A percentile compares a stretch with the other conserved stretches of the same genome.
Evolutionary conservation across 139 green algal genomes (phyloP).

Genomic region (Closterium sp.): DNA sequence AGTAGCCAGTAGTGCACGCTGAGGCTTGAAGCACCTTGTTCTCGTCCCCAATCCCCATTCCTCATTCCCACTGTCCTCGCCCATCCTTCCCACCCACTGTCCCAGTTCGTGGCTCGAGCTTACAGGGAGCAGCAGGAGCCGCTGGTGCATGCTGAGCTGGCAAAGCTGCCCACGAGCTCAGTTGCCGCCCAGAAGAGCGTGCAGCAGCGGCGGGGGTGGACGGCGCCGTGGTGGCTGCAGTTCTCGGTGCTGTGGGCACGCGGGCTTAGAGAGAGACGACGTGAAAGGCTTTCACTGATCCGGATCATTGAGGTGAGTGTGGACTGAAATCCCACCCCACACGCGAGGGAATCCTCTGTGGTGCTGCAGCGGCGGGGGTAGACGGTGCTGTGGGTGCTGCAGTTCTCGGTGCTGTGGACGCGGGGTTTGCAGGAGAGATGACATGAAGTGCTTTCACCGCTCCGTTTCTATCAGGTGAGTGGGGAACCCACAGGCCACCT

Average conservation of each 20-base stretch:
- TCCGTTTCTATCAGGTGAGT: constrained; percentile 10
- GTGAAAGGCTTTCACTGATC: not conserved
- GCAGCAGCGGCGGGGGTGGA: constrained; percentile 15
- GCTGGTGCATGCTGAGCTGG: not conserved
- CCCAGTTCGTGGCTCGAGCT: not conserved
- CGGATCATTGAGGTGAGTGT: constrained; percentile 6
- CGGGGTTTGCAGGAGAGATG: constrained; percentile 11
- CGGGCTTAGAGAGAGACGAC: constrained; percentile 25
- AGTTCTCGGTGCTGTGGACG: constrained; percentile 33
- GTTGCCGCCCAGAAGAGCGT: not conserved
- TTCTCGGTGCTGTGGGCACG: constrained; percentile 22
- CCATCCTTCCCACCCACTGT: too few species aligned
- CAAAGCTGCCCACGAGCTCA: not conserved
- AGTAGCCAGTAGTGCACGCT: too few species aligned
- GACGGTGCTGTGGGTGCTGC: constrained; percentile 21
- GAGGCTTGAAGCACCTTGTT: too few species aligned
- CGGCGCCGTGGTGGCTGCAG: constrained; percentile 13
- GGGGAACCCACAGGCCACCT: too few species aligned
- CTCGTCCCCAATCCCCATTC: too few species aligned
- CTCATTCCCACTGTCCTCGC: too few species aligned
- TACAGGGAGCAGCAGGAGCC: not conserved
- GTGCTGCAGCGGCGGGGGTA: not conserved
- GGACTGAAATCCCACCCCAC: too few species aligned
- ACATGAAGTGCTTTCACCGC: not conserved
- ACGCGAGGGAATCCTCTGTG: too few species aligned